Conservation (phyloP, 768 basidiomycete genomes). For the Cytidiella melzeri region DNA sequence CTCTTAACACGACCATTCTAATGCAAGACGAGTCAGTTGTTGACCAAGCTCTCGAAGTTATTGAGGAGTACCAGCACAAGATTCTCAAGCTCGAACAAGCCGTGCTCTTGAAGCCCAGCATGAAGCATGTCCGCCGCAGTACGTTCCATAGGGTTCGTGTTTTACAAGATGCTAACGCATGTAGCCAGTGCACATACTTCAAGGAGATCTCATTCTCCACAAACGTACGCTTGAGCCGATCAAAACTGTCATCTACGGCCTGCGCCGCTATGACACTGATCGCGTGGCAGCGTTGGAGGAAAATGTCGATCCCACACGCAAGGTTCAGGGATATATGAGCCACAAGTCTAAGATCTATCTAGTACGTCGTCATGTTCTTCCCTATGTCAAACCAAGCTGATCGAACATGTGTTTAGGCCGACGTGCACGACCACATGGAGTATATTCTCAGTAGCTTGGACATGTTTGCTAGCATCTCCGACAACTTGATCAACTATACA, state of each 20-base stretch:
- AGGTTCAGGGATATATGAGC: constrained; percentile 57
- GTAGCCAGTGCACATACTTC: constrained; percentile 63
- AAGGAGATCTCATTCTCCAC: constrained; percentile 67
- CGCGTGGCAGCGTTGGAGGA: constrained; percentile 55
- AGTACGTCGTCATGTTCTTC: constrained; percentile 27
- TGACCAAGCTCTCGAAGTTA: constrained; percentile 59
- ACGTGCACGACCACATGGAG: constrained; percentile 74
- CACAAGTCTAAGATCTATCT: constrained; percentile 66
- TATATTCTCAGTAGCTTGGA: constrained; percentile 64
- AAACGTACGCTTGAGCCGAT: constrained; percentile 71
- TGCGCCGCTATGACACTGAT: constrained; percentile 66
- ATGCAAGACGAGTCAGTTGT: constrained; percentile 59
- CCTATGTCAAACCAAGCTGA: too few species aligned
- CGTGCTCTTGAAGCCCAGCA: constrained; percentile 53
- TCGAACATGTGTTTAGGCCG: constrained; percentile 41
- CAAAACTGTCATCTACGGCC: constrained; percentile 59
- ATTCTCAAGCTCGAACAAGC: constrained; percentile 55
- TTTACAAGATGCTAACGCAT: background rate
- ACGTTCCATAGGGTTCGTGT: constrained; percentile 19
- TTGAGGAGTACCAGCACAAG: constrained; percentile 61
- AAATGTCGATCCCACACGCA: constrained; percentile 17
- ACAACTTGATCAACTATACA: constrained; percentile 67
- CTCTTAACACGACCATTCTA: too few species aligned
- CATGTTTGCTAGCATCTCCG: constrained; percentile 64
- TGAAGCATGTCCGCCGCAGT: constrained; percentile 57